Base-by-base conservation (phyloP, 768 basidiomycete genomes). In the Phaffia australis region DNA sequence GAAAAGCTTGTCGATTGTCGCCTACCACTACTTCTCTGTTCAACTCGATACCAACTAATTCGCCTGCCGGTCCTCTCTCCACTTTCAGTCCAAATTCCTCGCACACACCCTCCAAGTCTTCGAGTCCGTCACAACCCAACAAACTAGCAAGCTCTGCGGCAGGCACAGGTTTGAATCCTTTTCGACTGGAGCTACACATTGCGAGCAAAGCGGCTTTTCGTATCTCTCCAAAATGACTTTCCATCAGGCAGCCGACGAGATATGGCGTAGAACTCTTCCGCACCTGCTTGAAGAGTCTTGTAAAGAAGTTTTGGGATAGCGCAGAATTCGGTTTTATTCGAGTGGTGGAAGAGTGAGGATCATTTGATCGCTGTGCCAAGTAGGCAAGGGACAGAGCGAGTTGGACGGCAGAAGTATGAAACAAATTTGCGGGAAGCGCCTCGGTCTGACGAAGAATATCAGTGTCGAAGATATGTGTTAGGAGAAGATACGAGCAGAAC, bases 401-500 rank as follows among this genome's bases (percentile, higher is more conserved):
- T 71, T 87, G 83, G 73, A 93, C 87, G 25, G 88, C 83, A 0
- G 90, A 86, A 72, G 89, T 81, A 9, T 79, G 78, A 50, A 83
- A 81, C 69, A 97, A 83, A 47, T 81, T 73, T 1, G 79, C 76
- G 0, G 92, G 78, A 23, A 75, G 69, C 25, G 71, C 66, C 59
- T 75, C 73, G 25, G 65, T 69, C 14, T 73, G 71, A 59, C 74
- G 74, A 49, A 75, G 65, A 56, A 72, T 71, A 68, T 73, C 73
- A 32, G 71, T 87, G 75, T 92, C 88, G 32, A 89, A 85, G 54
- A 97, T 86, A 72, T 95, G 90, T 32, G 88, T 86, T 35, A 98
- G 83, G 56, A 93, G 84, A 73, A 93, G 89, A 77, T 97, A 99
- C 1, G 95, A 85, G 42, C 89, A 85, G 85, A 99, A 95, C 76